Evolutionary conservation across 371 early-diverging fungal species (phyloP), one percentile per base, ranked within the genome.

Genomic region (Mucor piriformis): DNA sequence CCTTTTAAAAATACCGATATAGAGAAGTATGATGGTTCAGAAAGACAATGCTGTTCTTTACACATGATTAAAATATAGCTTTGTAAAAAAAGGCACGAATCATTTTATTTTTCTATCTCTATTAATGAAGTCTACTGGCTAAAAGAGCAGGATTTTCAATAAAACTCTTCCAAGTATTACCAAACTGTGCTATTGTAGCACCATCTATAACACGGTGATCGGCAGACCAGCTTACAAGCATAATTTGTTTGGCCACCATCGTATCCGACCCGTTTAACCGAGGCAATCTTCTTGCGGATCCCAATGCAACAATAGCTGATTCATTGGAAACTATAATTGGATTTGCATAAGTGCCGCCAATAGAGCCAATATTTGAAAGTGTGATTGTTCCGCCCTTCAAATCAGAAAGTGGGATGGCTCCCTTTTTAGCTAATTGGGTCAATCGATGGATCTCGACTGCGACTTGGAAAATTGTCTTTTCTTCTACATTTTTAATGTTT

Each of bases 121-220:
- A n/a, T 55, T 59, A 73, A 47, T 72, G 78, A 18, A 86, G 73
- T 63, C 73, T 61, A 53, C 78, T 82, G 2, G 78, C 73, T 27
- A 87, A 64, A 55, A 81, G 50, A 53, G 77, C 67, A 33, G 92
- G 92, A 54, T 92, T 83, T 76, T 97, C 96, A 27, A 97, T 70
- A 52, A 89, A 83, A 24, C 64, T 57, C 76, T 93, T 94, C 95
- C 92, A 97, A 13, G 72, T 66, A 50, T 81, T 77, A 10, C 88
- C 89, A 73, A 96, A 95, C 57, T 94, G 81, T 38, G 97, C 97
- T 56, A 96, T 82, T 0, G 97, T 95, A 5, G 96, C 97, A 13
- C 97, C 97, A 72, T 96, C 97, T 54, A 96, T 79, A 20, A 97
- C 89, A 25, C 97, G 85, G 75, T 97, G 97, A 70, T 97, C 97